Percentiles rank a stretch among this genome's conserved stretches.
Evolutionary conservation across 495 filamentous ascomycete genomes (phyloP).

Genomic region (Xylaria bambusicola): DNA sequence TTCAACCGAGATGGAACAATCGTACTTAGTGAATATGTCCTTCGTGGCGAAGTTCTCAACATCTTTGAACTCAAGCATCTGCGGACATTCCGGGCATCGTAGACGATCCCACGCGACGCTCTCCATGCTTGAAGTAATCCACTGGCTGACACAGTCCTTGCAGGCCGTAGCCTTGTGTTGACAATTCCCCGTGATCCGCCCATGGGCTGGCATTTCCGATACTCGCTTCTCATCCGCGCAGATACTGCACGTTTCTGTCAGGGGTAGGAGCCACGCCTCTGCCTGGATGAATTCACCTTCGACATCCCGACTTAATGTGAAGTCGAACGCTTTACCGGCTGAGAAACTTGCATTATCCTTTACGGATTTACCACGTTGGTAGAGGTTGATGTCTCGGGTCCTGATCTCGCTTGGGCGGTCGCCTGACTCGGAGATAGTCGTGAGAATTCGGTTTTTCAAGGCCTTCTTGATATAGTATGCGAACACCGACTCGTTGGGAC

Average conservation of each 20-base stretch:
- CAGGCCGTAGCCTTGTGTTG: conserved; percentile 39
- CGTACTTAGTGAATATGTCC: conserved; percentile 33
- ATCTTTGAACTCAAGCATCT: conserved; percentile 36
- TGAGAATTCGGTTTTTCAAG: conserved; percentile 20
- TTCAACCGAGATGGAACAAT: too few relatives aligned
- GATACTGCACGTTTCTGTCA: conserved; percentile 35
- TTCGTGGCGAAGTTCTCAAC: conserved; percentile 33
- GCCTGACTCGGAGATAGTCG: conserved; percentile 5
- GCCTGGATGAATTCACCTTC: conserved; percentile 34
- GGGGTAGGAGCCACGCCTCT: conserved; percentile 39
- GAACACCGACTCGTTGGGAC: conserved; percentile 21
- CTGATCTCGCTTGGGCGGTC: conserved; percentile 19
- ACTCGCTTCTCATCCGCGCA: conserved; percentile 42
- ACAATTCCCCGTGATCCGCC: conserved; percentile 35
- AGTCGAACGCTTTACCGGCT: conserved; percentile 34
- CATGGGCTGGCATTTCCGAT: conserved; percentile 34
- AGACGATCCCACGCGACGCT: conserved; percentile 35
- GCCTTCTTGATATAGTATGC: conserved; percentile 23
- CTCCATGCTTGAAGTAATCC: conserved; percentile 38
- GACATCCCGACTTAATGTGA: conserved; percentile 31
- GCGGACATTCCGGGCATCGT: conserved; percentile 43
- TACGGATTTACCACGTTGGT: conserved; percentile 17
- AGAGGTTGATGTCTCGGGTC: conserved; percentile 29
- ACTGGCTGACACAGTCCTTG: conserved; percentile 37
- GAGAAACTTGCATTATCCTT: conserved; percentile 18